Evolutionary conservation across 148 eudicot species (phyloP).

Genomic region (Vaccinium vitisidaea): DNA sequence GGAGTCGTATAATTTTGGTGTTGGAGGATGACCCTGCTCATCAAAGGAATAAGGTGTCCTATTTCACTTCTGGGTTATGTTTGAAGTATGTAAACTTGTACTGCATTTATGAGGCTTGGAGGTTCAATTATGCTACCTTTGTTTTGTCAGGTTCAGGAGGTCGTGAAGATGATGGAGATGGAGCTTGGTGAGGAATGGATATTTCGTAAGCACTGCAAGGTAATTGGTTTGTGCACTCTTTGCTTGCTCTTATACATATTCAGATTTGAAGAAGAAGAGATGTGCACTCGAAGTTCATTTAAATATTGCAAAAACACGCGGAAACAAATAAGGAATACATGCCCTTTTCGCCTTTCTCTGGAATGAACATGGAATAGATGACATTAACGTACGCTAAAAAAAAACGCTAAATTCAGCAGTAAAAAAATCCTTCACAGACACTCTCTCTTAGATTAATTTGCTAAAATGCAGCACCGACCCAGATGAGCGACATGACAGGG

Average conservation of each 20-base stretch:
- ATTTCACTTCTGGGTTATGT: not conserved
- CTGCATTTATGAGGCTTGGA: not conserved
- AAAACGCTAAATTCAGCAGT: not conserved
- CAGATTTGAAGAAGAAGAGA: not conserved
- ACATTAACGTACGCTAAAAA: not conserved
- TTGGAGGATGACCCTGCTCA: slow-evolving; percentile 59
- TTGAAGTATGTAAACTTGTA: not conserved
- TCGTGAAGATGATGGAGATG: slow-evolving; percentile 82
- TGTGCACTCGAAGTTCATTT: not conserved
- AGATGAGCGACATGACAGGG: too few relatives aligned
- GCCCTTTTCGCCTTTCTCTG: not conserved
- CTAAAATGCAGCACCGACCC: too few relatives aligned
- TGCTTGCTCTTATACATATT: not conserved
- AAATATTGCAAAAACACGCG: not conserved
- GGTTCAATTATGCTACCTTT: not conserved
- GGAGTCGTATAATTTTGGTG: slow-evolving; percentile 62
- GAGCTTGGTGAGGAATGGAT: slow-evolving; percentile 96
- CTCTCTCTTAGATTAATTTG: not conserved
- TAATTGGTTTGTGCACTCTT: slow-evolving; percentile 19
- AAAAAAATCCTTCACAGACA: not conserved
- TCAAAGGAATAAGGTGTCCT: slow-evolving; percentile 79
- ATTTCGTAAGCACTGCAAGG: slow-evolving; percentile 63
- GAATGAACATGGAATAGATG: not conserved
- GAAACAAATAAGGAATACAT: not conserved
- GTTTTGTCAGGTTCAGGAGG: slow-evolving; percentile 61